Percentiles rank a stretch among this genome's conserved stretches.
Conservation (phyloP, 1,284 basidiomycete genomes). For the Trametes sp. region DNA sequence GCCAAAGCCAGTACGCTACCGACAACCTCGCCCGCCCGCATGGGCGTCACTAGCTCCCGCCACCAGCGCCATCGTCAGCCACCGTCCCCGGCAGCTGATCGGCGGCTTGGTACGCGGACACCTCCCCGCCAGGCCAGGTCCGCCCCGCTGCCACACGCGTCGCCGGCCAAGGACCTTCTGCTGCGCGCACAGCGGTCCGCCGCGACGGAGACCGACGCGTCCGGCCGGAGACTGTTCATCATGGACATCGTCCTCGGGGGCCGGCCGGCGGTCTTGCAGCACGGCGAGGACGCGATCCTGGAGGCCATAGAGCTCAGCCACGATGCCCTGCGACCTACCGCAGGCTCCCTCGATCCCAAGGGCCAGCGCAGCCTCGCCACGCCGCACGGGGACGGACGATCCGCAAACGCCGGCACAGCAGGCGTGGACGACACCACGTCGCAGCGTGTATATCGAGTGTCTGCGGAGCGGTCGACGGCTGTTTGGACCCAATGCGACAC, state of each 20-base stretch:
- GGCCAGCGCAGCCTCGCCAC: constrained; percentile 43
- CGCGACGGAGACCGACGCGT: constrained; percentile 25
- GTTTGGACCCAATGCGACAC: constrained; percentile 42
- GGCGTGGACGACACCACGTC: constrained; percentile 29
- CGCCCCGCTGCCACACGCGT: constrained; percentile 29
- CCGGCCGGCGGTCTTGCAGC: constrained; percentile 29
- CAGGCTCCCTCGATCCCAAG: constrained; percentile 39
- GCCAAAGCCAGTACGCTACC: constrained; percentile 18
- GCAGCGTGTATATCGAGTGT: constrained; percentile 48
- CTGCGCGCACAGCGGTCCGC: constrained; percentile 33
- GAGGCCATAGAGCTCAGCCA: constrained; percentile 39
- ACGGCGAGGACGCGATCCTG: constrained; percentile 38
- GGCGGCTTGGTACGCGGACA: constrained; percentile 15
- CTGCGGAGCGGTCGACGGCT: constrained; percentile 56
- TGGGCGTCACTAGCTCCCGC: constrained; percentile 22
- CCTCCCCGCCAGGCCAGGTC: constrained; percentile 15
- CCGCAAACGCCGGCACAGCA: constrained; percentile 40
- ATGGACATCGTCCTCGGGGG: constrained; percentile 42
- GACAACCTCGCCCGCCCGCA: constrained; percentile 12
- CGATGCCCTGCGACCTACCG: constrained; percentile 29
- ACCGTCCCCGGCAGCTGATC: constrained; percentile 22
- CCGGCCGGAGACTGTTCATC: constrained; percentile 34
- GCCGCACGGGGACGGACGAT: constrained; percentile 49
- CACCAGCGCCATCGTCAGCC: constrained; percentile 28
- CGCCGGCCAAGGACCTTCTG: constrained; percentile 33